Base-by-base conservation (phyloP, 129 eudicot genomes). In the Tagetes patula region DNA sequence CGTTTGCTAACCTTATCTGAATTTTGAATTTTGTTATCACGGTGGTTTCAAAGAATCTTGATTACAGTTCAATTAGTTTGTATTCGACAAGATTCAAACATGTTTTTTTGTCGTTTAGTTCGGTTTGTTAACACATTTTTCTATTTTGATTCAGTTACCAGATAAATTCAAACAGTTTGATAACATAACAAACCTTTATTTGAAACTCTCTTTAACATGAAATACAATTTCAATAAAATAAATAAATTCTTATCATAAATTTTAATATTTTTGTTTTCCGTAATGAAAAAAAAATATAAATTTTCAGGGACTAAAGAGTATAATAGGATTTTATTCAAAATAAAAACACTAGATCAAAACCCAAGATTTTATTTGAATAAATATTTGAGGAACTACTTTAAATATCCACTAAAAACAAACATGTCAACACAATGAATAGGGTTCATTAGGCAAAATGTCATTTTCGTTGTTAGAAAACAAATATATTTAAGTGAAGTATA, bases 361-460 rank as follows among this genome's bases (percentile, higher is more conserved):
- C 53, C 52, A 38, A 37, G 70, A 67, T 80, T 74, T 80, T 69
- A 67, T 49, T 64, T 7, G 47, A 39, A 69, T 74, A 48, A n/a
- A 60, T 2, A 63, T 52, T 41, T 60, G 46, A 58, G 10, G 9
- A 43, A 53, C 59, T 41, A 49, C 39, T 12, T 73, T 12, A 39
- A 69, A 75, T 61, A 80, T 53, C 62, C 38, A 53, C 76, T 80
- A 67, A 59, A 69, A 78, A 82, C 73, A 53, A 85, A 82, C 2
- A 52, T 66, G 83, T 82, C 87, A 77, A 79, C 87, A 82, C 63
- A 80, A 60, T 36, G 43, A 56, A 59, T 49, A 77, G 78, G 58
- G 46, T 72, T 72, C 32, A 73, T 46, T 73, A 73, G 69, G 82
- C 80, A 42, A 68, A 76, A 85, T 77, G 88, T 84, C 85, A 69